Percentiles rank a stretch among this genome's conserved stretches.
Evolutionary conservation across 495 filamentous ascomycete genomes (phyloP).

Genomic region (Trichoderma orchidacearum): DNA sequence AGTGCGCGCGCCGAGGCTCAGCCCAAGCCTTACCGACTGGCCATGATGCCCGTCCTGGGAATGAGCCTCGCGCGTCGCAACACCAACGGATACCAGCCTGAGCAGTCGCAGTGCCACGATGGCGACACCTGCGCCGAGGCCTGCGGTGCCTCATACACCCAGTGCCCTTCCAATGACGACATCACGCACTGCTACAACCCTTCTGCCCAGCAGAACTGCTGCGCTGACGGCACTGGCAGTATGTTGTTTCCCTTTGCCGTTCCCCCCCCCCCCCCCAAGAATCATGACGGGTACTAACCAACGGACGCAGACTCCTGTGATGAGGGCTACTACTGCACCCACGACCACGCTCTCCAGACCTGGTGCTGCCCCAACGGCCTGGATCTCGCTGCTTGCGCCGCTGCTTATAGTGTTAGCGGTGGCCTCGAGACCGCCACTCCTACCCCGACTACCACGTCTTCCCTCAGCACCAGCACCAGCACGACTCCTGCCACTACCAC

Average conservation of each 20-base stretch:
- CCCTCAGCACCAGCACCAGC: constrained; percentile 5
- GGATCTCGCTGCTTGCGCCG: constrained; percentile 26
- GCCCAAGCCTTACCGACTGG: constrained; percentile 26
- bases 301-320: constrained; percentile 28
- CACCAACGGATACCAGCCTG: constrained; percentile 25
- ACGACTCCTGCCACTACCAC: constrained; percentile 4
- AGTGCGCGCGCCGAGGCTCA: constrained; percentile 15
- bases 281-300: no score
- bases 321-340: constrained; percentile 30
- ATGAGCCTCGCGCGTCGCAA: constrained; percentile 24
- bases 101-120: constrained; percentile 21
- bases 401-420: constrained; percentile 20
- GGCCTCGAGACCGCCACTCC: constrained; percentile 22
- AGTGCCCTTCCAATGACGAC: constrained; percentile 24
- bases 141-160: constrained; percentile 27
- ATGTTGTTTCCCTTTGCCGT: constrained; percentile 7
- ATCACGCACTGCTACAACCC: constrained; percentile 32
- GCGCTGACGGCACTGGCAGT: constrained; percentile 29
- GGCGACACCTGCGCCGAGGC: constrained; percentile 32
- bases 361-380: constrained; percentile 34
- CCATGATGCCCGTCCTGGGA: constrained; percentile 22
- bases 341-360: constrained; percentile 20
- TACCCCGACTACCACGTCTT: constrained; percentile 9
- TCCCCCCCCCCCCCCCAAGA: no score
- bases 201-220: constrained; percentile 26